Conservation (phyloP, 257 asterid genomes). For the Nicotiana otophora region DNA sequence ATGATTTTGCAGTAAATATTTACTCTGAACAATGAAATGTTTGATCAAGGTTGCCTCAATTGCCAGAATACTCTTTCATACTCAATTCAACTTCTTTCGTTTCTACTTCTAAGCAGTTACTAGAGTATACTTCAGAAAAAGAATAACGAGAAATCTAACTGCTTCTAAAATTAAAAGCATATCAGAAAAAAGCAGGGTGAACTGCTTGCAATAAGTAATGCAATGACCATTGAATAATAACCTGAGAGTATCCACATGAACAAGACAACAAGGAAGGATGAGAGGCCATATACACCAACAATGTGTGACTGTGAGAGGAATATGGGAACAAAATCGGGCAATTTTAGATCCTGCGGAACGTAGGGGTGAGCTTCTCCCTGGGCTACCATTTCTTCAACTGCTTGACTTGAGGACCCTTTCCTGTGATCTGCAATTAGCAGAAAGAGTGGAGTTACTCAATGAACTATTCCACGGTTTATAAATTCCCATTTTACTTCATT, state of each 20-base stretch:
- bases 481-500: not conserved
- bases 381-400: slow-evolving; percentile 4
- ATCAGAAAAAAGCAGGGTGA: not conserved
- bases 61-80: not conserved
- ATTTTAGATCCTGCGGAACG: slow-evolving; percentile 54
- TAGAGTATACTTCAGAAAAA: not conserved
- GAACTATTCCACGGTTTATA: not conserved
- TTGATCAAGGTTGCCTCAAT: not conserved
- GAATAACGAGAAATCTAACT: not conserved
- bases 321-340: slow-evolving; percentile 53
- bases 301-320: slow-evolving; percentile 59
- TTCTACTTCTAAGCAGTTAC: not conserved
- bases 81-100: not conserved
- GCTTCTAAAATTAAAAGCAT: not conserved
- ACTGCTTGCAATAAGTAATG: not conserved
- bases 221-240: slow-evolving; percentile 12
- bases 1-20: not conserved
- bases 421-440: slow-evolving; percentile 18
- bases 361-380: slow-evolving; percentile 54
- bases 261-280: slow-evolving; percentile 51
- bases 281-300: slow-evolving; percentile 42
- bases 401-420: slow-evolving; percentile 4
- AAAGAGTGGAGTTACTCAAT: not conserved
- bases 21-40: not conserved
- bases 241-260: slow-evolving; percentile 84